Percentiles rank a stretch among this genome's conserved stretches.
phyloP scores from a whole-genome alignment of 169 alveolate species.

The Eimeria acervulina region DNA sequence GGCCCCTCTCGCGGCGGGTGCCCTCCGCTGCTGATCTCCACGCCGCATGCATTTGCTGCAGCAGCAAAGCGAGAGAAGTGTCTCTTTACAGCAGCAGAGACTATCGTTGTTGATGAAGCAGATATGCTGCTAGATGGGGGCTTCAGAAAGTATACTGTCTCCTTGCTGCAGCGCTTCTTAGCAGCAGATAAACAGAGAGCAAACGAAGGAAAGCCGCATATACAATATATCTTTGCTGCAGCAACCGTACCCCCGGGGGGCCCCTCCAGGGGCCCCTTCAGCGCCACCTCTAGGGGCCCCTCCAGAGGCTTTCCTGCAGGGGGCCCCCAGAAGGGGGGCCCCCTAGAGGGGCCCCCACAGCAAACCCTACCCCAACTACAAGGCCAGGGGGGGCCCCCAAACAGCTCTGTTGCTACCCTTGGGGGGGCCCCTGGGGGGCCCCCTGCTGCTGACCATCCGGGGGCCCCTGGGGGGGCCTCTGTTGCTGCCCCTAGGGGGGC shows the following conservation, averaged over 20 bases:
- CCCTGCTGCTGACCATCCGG: not conserved
- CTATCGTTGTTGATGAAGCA: constrained; percentile 66
- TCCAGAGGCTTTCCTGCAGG: not conserved
- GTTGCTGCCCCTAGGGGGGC: not conserved
- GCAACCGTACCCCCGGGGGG: constrained; percentile 54
- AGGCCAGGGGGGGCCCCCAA: not conserved
- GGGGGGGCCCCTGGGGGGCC: constrained; percentile 41
- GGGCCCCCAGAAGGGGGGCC: constrained; percentile 1
- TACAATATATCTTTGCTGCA: constrained; percentile 66
- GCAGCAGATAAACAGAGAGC: constrained; percentile 26
- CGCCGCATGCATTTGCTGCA: constrained; percentile 39
- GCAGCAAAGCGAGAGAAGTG: not conserved
- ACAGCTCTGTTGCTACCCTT: not conserved
- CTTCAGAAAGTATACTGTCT: not conserved
- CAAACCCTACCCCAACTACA: not conserved
- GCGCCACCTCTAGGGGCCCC: not conserved
- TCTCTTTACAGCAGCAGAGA: constrained; percentile 22
- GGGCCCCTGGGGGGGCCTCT: not conserved
- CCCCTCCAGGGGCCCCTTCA: not conserved
- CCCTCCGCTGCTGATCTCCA: not conserved
- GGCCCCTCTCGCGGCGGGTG: not conserved
- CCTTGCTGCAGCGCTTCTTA: constrained; percentile 30
- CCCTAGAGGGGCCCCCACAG: not conserved
- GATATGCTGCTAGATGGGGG: constrained; percentile 82
- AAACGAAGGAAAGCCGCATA: not conserved